These are phyloP conservation scores for Geosmithia morbida DNA, from an alignment of 2,329 filamentous ascomycete species.

Conservation along the genomic window DNA sequence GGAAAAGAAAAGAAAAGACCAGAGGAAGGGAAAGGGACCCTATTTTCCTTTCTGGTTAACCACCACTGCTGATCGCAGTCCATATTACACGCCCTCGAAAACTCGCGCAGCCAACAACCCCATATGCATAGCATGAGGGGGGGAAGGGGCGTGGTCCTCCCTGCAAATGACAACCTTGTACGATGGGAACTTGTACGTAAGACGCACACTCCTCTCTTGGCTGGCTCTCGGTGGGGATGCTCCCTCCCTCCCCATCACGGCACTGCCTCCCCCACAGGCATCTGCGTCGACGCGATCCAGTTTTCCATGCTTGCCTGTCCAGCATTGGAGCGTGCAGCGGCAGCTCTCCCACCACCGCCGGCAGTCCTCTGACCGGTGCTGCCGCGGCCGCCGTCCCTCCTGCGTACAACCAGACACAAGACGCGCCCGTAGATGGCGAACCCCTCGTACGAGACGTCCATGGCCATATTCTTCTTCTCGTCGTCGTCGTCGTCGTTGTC, in stretches of 20 bases:
- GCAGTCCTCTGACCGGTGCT: slow-evolving; percentile 7
- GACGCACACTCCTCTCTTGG: too few species aligned
- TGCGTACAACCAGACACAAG: slow-evolving; percentile 76
- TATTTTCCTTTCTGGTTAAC: too few species aligned
- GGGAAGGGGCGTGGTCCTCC: not conserved
- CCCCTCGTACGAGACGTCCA: slow-evolving; percentile 84
- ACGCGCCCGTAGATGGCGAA: slow-evolving; percentile 93
- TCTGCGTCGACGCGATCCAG: slow-evolving; percentile 71
- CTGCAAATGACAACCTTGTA: not conserved
- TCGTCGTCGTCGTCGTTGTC: slow-evolving; percentile 26
- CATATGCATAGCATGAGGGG: too few species aligned
- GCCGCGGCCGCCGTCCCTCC: slow-evolving; percentile 44
- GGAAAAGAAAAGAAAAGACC: too few species aligned
- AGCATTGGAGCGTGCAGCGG: slow-evolving; percentile 18
- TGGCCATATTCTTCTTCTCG: slow-evolving; percentile 81
- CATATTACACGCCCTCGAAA: too few species aligned
- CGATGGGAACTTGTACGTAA: not conserved
- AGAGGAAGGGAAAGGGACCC: too few species aligned
- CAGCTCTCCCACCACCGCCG: slow-evolving; percentile 7
- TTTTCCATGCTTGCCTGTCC: slow-evolving; percentile 68
- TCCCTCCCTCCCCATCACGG: too few species aligned
- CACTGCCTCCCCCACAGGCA: slow-evolving; percentile 26
- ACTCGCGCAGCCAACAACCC: too few species aligned
- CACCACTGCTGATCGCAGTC: too few species aligned
- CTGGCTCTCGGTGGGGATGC: too few species aligned